Evolutionary conservation across 257 asterid species (phyloP).

Genomic region (Ocimum tenuiflorum): DNA sequence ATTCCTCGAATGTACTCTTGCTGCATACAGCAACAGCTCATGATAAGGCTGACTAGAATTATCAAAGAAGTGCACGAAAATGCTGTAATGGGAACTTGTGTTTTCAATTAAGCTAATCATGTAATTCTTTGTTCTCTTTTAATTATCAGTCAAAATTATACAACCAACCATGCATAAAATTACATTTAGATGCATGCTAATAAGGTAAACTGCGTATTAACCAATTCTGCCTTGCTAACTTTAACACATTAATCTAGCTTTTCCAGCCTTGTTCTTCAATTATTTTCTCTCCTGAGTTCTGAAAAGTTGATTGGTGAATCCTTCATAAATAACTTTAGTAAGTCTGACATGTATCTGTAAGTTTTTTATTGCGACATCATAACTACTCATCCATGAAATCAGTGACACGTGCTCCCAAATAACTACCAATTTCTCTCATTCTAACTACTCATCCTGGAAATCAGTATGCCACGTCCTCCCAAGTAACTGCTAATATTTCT

Average conservation of each 20-base stretch:
- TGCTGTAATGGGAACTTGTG: background rate
- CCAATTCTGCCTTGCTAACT: background rate
- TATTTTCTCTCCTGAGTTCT: background rate
- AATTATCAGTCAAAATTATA: no score
- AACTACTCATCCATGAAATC: background rate
- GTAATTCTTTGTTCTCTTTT: background rate
- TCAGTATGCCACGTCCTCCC: background rate
- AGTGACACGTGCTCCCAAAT: background rate
- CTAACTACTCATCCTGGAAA: background rate
- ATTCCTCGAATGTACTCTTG: slow-evolving; percentile 94
- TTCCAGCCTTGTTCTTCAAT: background rate
- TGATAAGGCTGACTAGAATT: background rate
- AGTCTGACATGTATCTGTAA: background rate
- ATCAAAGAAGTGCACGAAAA: slow-evolving; percentile 2
- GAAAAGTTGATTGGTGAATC: background rate
- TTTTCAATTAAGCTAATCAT: slow-evolving; percentile 1
- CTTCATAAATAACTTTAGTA: background rate
- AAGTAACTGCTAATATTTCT: background rate
- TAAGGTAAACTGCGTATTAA: background rate
- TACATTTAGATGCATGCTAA: background rate
- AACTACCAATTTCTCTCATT: background rate
- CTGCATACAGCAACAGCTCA: slow-evolving; percentile 40
- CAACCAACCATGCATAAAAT: background rate
- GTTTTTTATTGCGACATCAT: background rate
- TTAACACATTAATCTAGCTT: background rate